A percentile compares a stretch with the other conserved stretches of the same genome.
These are phyloP conservation scores for Trichoderma erinaceum DNA, from an alignment of 495 filamentous ascomycete genomes.

Conservation along the genomic window DNA sequence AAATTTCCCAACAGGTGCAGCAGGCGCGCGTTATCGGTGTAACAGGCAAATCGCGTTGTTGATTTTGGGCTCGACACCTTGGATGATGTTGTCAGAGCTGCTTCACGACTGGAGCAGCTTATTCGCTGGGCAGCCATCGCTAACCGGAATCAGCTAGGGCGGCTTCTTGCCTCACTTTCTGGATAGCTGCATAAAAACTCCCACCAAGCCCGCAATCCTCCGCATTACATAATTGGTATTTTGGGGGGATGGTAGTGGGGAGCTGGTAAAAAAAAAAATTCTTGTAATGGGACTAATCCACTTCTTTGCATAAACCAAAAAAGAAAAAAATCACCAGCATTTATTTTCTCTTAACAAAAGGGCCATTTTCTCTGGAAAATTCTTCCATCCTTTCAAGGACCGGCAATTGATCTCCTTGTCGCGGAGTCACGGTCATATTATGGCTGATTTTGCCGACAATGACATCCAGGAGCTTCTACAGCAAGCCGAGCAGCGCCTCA, in stretches of 20 bases:
- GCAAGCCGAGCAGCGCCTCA: slow-evolving; percentile 7
- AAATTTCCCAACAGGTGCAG: no score
- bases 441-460: slow-evolving; percentile 3
- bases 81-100: slow-evolving; percentile 8
- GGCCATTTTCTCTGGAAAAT: background rate
- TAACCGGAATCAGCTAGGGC: background rate
- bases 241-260: background rate
- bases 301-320: background rate
- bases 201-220: background rate
- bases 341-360: background rate
- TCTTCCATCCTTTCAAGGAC: background rate
- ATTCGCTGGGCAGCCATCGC: background rate
- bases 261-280: slow-evolving; percentile 9
- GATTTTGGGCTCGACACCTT: slow-evolving; percentile 1
- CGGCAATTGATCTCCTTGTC: background rate
- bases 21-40: slow-evolving; percentile 10
- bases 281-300: slow-evolving; percentile 7
- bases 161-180: background rate
- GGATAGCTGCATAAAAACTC: background rate
- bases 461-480: slow-evolving; percentile 4
- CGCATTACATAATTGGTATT: background rate
- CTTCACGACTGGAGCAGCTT: background rate
- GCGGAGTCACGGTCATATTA: background rate
- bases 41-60: slow-evolving; percentile 22
- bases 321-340: no score